phyloP scores from a whole-genome alignment of 2,329 filamentous ascomycete genomes.

The Arthroderma uncinatum region DNA sequence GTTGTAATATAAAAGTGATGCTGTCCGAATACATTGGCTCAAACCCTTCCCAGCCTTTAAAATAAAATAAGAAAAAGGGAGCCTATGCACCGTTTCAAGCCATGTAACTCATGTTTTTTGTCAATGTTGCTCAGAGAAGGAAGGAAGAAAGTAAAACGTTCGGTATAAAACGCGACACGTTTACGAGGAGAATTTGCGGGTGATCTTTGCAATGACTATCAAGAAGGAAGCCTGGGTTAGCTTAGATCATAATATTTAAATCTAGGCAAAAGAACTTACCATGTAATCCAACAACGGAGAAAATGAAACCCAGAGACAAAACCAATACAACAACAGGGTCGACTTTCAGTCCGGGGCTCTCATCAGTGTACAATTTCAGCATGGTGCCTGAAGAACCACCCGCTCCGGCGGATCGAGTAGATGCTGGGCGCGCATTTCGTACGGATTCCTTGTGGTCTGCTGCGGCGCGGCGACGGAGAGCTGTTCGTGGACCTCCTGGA shows the following conservation, averaged over 20 bases:
- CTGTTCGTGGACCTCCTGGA: conserved; percentile 87
- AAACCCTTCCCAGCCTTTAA: neutral
- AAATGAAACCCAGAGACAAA: conserved; percentile 94
- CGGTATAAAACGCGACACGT: neutral
- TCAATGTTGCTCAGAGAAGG: neutral
- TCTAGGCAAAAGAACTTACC: conserved; percentile 48
- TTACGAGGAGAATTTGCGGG: conserved; percentile 61
- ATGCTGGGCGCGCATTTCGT: conserved; percentile 83
- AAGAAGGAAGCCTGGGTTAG: conserved; percentile 6
- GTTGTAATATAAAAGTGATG: neutral
- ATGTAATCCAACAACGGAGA: conserved; percentile 93
- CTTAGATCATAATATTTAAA: neutral
- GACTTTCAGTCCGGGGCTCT: conserved; percentile 93
- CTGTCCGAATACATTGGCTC: neutral
- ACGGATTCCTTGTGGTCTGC: conserved; percentile 96
- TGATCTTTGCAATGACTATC: conserved; percentile 87
- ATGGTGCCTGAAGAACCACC: conserved; percentile 96
- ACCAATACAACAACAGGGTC: conserved; percentile 96
- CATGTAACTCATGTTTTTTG: neutral
- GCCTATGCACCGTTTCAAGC: neutral
- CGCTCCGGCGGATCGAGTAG: conserved; percentile 84
- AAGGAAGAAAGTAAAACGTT: neutral
- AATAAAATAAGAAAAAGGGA: neutral
- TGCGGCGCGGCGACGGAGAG: conserved; percentile 86
- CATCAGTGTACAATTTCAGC: conserved; percentile 97